Evolutionary conservation across 192 early-diverging fungal genomes (phyloP), one percentile per base, ranked within the genome.

Genomic region (Coemansia umbellata): DNA sequence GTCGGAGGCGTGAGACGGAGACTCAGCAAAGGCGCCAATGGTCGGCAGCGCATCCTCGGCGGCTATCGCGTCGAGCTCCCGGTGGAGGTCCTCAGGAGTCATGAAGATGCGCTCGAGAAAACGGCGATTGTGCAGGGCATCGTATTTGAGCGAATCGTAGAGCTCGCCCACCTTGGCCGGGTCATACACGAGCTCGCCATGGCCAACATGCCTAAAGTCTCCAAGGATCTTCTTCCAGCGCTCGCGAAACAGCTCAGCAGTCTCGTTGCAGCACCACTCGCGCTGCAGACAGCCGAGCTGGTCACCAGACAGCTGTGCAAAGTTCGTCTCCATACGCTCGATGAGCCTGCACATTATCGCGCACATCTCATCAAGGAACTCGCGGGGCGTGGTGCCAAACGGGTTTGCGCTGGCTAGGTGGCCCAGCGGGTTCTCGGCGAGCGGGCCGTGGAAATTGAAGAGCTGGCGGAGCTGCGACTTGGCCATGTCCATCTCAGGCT

Each of bases 91-190:
- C 5, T 67, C 58, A 15, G 58, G 56, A 8, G 63, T 43, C 71
- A 75, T 72, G 59, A 87, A 88, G 35, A 84, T 87, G 43, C 80
- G 81, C 37, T 93, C 85, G 19, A 92, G 54, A 60, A 94, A 95
- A 23, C 74, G 64, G 17, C 95, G 84, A 61, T 98, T 98, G 60
- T 98, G 95, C 37, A 98, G 63, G n/a, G 94, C 85, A 55, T 98
- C 95, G 55, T 94, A 96, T 59, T 98, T 98, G 18, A 96, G 69
- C 27, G 94, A 93, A 60, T 98, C 95, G 58, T 96, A 95, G 5
- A 98, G 76, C 57, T 94, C 91, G 11, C 91, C 91, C 5, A 92
- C 84, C 60, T 93, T 93, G 27, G 90, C 88, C 0, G 93, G 90
- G 50, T 89, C 87, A 59, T 82, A 86, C 79, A 78, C 18, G 54